phyloP scores from a whole-genome alignment of 202 grass and related monocot genomes.

The Cymbopogon flexuosus region DNA sequence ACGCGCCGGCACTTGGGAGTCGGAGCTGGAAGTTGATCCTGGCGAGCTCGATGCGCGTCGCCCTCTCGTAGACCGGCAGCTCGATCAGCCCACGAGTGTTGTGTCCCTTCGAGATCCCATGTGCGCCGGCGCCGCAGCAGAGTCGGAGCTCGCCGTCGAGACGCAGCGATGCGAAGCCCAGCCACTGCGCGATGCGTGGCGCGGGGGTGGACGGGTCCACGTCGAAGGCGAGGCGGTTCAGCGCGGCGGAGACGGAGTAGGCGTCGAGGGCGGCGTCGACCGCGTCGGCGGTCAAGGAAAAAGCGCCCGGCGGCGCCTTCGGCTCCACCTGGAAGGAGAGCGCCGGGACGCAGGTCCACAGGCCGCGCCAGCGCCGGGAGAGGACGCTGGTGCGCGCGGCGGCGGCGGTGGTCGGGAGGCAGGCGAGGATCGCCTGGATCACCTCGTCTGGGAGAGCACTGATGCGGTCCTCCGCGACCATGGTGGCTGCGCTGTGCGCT shows the following conservation, averaged over 20 bases:
- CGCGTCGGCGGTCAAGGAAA: no score
- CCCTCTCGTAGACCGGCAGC: not conserved
- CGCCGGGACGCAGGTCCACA: not conserved
- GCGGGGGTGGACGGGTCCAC: not conserved
- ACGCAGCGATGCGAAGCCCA: not conserved
- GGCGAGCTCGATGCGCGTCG: not conserved
- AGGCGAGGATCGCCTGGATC: not conserved
- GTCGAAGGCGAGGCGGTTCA: no score
- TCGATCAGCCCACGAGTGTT: no score
- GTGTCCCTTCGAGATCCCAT: no score
- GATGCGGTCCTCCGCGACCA: not conserved
- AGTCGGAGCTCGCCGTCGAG: not conserved
- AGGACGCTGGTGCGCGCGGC: conserved; percentile 9
- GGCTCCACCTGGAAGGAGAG: not conserved
- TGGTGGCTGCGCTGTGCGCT: not conserved
- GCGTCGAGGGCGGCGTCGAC: not conserved
- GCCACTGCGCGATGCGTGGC: not conserved
- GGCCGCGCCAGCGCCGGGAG: not conserved
- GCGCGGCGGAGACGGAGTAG: no score
- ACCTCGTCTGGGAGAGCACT: not conserved
- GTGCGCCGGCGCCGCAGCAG: not conserved
- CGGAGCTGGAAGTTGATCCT: not conserved
- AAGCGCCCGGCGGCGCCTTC: no score
- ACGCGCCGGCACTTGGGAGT: not conserved
- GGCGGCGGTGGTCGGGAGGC: not conserved